Evolutionary conservation across 2,329 filamentous ascomycete species (phyloP), one percentile per base, ranked within the genome.

Genomic region (Nemania serpens): DNA sequence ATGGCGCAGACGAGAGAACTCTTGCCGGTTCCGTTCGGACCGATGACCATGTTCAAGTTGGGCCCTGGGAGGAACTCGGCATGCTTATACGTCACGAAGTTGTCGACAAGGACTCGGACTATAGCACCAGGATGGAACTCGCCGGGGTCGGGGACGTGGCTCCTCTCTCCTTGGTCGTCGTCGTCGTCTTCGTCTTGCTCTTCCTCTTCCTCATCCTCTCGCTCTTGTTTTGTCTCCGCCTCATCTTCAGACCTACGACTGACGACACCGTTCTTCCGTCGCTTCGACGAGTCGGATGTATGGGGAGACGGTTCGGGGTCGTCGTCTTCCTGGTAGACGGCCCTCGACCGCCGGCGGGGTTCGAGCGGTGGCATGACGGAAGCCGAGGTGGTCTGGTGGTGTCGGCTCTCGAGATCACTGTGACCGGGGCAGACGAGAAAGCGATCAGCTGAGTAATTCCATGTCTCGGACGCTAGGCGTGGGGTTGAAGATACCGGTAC

Each of bases 21-120:
- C 78, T 99, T 99, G 57, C 95, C 95, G 0, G 95, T 98, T 36
- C 95, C 95, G 71, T 99, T 99, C n/a, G 95, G 95, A 0, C 95
- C 95, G 68, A 99, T 97, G 55, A 99, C 89, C 94, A 99, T 98
- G 74, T 99, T 99, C 71, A 99, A 77, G 73, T 91, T 94, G 0
- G 95, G 94, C 0, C 95, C 95, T 12, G 93, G 92, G 60, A 89
- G 86, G 75, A 98, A 97, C 66, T 97, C 93, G 57, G 93, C 94
- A 55, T 89, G 87, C 51, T 91, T 93, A 77, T 99, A 99, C 0
- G 95, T 99, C 47, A 99, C 92, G 69, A 99, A 99, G 75, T 98
- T 91, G 50, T 84, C 85, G 46, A 98, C 83, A 68, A 87, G 89
- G 49, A 99, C 92, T 37, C 93, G 87, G 50, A 97, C 88, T 68